phyloP scores from a whole-genome alignment of 306 rosid genomes.

The Sindora glabra region DNA sequence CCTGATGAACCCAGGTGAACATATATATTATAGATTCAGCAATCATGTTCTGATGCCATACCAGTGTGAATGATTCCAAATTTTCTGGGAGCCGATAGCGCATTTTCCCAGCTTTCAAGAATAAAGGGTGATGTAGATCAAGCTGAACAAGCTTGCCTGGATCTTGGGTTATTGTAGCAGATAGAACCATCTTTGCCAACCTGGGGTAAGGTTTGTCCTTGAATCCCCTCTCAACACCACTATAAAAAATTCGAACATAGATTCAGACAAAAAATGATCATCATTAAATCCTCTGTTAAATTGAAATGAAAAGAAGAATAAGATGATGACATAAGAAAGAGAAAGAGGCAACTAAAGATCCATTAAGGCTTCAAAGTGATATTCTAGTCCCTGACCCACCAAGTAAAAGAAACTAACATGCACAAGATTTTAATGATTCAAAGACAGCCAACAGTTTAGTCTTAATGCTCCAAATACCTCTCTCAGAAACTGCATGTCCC shows the following conservation, averaged over 20 bases:
- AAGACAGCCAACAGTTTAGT: not conserved
- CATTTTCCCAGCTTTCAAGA: conserved; percentile 70
- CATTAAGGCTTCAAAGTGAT: not conserved
- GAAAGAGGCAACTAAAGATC: not conserved
- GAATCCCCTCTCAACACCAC: conserved; percentile 86
- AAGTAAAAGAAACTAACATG: not conserved
- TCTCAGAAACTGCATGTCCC: not conserved
- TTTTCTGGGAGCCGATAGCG: conserved; percentile 81
- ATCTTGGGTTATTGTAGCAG: conserved; percentile 82
- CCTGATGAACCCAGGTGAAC: not conserved
- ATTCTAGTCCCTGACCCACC: not conserved
- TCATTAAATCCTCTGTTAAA: not conserved
- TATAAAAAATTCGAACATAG: conserved; percentile 16
- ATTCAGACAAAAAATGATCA: not conserved
- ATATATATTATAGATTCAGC: not conserved
- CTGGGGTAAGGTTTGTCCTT: conserved; percentile 66
- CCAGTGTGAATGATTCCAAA: conserved; percentile 69
- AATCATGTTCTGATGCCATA: conserved; percentile 17
- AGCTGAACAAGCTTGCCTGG: conserved; percentile 87
- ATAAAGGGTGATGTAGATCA: conserved; percentile 70
- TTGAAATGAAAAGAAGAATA: too few species aligned
- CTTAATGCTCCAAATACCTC: not conserved
- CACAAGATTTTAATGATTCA: not conserved
- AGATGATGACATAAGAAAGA: too few species aligned
- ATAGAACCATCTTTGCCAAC: conserved; percentile 83